phyloP scores from a whole-genome alignment of 2,329 filamentous ascomycete species.

The Ophiosphaerella herpotricha region DNA sequence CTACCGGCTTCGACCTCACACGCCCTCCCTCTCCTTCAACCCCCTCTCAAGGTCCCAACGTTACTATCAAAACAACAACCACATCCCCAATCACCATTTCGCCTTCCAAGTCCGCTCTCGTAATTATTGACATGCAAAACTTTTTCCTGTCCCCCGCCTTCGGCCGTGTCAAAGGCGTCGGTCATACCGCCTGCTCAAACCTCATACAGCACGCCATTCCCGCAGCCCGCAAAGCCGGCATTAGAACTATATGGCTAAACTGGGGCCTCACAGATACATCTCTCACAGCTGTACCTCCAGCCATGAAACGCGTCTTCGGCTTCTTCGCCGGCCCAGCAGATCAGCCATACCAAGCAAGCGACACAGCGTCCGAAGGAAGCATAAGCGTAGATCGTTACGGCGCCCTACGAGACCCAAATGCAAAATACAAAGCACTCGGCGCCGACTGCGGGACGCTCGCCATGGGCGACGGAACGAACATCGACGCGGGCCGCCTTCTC shows the following conservation, averaged over 20 bases:
- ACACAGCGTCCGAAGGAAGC: slow-evolving; percentile 8
- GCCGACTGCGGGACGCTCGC: slow-evolving; percentile 25
- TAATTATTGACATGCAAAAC: slow-evolving; percentile 53
- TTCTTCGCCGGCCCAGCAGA: slow-evolving; percentile 30
- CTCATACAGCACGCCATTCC: slow-evolving; percentile 45
- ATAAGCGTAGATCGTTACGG: slow-evolving; percentile 24
- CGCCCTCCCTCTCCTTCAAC: slow-evolving; percentile 42
- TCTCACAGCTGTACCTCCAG: slow-evolving; percentile 43
- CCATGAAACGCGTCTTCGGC: slow-evolving; percentile 46
- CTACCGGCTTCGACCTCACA: slow-evolving; percentile 54
- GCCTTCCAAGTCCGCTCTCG: slow-evolving; percentile 43
- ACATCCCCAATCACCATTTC: slow-evolving; percentile 39
- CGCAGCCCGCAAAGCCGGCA: slow-evolving; percentile 46
- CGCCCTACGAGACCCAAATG: not conserved
- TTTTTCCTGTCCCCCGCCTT: slow-evolving; percentile 45
- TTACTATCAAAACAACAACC: slow-evolving; percentile 34
- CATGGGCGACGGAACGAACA: slow-evolving; percentile 26
- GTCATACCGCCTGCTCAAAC: slow-evolving; percentile 34
- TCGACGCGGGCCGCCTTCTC: slow-evolving; percentile 43
- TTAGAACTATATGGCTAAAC: slow-evolving; percentile 49
- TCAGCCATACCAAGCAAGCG: slow-evolving; percentile 1
- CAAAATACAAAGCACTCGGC: slow-evolving; percentile 41
- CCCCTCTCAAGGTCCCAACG: slow-evolving; percentile 13
- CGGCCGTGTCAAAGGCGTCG: slow-evolving; percentile 21
- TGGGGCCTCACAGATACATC: slow-evolving; percentile 49